Conservation (phyloP, 1,139 yeast species). For the Zygosaccharomyces sapae region DNA sequence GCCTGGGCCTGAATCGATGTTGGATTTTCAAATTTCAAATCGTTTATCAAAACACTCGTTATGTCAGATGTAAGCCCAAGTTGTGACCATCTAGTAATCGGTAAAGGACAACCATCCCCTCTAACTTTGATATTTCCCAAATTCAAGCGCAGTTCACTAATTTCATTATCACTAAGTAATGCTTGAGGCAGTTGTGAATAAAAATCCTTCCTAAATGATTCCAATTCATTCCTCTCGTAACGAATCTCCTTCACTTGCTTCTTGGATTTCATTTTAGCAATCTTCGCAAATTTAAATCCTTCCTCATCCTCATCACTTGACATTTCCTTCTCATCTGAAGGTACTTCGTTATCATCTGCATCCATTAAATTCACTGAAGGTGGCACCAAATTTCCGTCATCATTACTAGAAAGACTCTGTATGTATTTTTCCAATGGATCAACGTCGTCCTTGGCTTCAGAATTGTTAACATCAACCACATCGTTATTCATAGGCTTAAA, state of each 20-base stretch:
- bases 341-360: slow-evolving; percentile 15
- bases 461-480: background rate
- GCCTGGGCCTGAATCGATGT: slow-evolving; percentile 92
- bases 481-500: slow-evolving; percentile 17
- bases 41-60: slow-evolving; percentile 47
- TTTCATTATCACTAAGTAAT: slow-evolving; percentile 48
- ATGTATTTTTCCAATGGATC: slow-evolving; percentile 36
- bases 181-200: slow-evolving; percentile 61
- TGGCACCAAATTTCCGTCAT: background rate
- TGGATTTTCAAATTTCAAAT: slow-evolving; percentile 37
- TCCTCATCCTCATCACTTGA: slow-evolving; percentile 27
- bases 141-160: slow-evolving; percentile 49
- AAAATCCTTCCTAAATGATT: slow-evolving; percentile 58
- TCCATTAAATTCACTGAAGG: slow-evolving; percentile 13
- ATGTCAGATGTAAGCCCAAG: slow-evolving; percentile 66
- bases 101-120: slow-evolving; percentile 59
- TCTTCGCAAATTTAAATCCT: slow-evolving; percentile 32
- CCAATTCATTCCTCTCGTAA: slow-evolving; percentile 47
- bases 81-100: slow-evolving; percentile 75
- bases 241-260: slow-evolving; percentile 46
- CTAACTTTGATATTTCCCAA: slow-evolving; percentile 62
- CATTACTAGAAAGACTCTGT: slow-evolving; percentile 12
- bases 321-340: slow-evolving; percentile 5
- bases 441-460: background rate
- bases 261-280: slow-evolving; percentile 40